Base-by-base conservation (phyloP, 2,329 filamentous ascomycete genomes). In the Aureobasidium melanogenum region DNA sequence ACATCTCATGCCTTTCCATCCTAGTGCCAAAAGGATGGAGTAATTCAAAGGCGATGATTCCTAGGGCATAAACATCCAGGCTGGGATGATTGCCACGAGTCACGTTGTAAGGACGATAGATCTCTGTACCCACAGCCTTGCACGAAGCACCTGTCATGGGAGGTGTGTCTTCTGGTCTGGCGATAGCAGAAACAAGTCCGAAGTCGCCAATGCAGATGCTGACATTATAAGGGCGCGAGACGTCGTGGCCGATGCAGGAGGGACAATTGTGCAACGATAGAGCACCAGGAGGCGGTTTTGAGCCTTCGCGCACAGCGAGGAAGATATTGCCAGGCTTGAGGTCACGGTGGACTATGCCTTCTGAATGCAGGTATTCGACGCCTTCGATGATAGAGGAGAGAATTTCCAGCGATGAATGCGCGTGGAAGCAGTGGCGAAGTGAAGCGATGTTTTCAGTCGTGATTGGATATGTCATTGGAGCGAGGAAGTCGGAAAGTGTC, bases 241-340 rank as follows among this genome's bases (percentile, higher is more conserved):
- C 22, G 12, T 34, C n/a, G 12, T 19, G 36, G 12, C 22, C 14
- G 5, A 24, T n/a, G 15, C 44, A 50, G n/a, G 57, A 50, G 4
- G 43, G 5, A 65, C 83, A 85, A 0, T 66, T 69, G 1, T 75
- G 72, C 1, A 80, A 67, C 46, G 81, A 72, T n/a, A 80, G 73
- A 22, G 75, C 77, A 19, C 80, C 77, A 4, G 76, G 70, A 62
- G 63, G 39, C 63, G 61, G 22, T 52, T 58, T 57, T 61, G 65
- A 1, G 63, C 65, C 61, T 0, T 75, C 73, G 47, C 68, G 68
- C 66, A 64, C 26, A 2, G 81, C 82, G 0, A 88, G 74, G 70
- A 88, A 87, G 30, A 88, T 82, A 65, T 88, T 88, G 3, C 81
- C 83, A 0, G 86, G 86, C 67, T 88, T 88, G 24, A 88, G 75